Evolutionary conservation across 257 asterid genomes (phyloP), one percentile per base, ranked within the genome.

Genomic region (Salvia miltiorrhiza): DNA sequence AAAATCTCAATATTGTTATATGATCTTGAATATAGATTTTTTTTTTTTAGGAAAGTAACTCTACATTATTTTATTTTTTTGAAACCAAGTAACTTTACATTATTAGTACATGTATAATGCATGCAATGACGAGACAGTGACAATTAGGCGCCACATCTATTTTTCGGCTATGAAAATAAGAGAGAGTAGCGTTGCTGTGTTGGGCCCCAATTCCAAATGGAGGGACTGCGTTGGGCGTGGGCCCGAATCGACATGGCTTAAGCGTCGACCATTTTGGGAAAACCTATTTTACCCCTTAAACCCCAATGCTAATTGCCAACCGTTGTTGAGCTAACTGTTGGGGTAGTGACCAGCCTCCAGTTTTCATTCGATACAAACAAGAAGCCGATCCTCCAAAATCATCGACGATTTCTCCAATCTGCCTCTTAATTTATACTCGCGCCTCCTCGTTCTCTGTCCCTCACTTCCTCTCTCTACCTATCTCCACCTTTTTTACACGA

Each of bases 331-430:
- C 66, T 60, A 58, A 60, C 50, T 35, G 48, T 40, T 17, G 2
- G 30, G 30, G 33, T 11, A 72, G 61, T 39, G 59, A 28, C 45
- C 14, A 47, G 50, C 47, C 67, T 66, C 71, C 62, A 19, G 47
- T 9, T 33, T 11, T 35, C 16, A 54, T 74, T 79, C 90, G 95
- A 85, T 85, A 84, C 88, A 70, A 79, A 77, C 95, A 63, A 74
- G 87, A 82, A 70, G 82, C 74, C 28, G 13, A 49, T 69, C 78
- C 81, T 79, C 84, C 88, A 79, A 79, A 63, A 65, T 65, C 63
- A 61, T 63, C 72, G 85, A 78, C 90, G 86, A 90, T 84, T 76
- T 80, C 77, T 67, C 63, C 86, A 66, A 78, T 35, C 61, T 63
- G 23, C 50, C 54, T 2, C 66, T 5, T 20, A 6, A 57, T 73